Conservation (phyloP, 306 rosid genomes). For the Inga oerstediana region DNA sequence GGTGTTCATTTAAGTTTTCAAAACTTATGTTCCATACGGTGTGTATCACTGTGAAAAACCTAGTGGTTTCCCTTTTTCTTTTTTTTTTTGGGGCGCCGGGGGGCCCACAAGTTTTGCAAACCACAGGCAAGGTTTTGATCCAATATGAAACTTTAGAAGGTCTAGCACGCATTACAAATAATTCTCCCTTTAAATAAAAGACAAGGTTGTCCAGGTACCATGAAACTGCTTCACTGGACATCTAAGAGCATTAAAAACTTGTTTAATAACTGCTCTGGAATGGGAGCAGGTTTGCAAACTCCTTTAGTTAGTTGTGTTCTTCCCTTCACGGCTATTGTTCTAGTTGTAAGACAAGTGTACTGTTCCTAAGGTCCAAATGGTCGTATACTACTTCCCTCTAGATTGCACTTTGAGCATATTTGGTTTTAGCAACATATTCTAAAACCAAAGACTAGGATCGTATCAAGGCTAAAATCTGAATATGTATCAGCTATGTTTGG, state of each 20-base stretch:
- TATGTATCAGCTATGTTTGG: not conserved
- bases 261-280: not conserved
- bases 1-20: not conserved
- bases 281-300: not conserved
- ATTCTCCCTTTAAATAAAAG: not conserved
- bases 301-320: not conserved
- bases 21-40: not conserved
- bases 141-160: not conserved
- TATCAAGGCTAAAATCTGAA: slow-evolving; percentile 13
- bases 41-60: not conserved
- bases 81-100: too few relatives aligned
- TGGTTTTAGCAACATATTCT: slow-evolving; percentile 10
- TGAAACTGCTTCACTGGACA: not conserved
- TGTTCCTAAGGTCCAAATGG: not conserved
- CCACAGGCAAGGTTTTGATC: not conserved
- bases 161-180: not conserved
- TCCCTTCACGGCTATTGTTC: not conserved
- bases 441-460: not conserved
- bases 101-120: not conserved
- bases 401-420: slow-evolving; percentile 8
- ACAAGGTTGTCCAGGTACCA: not conserved
- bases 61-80: too few relatives aligned
- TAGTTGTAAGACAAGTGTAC: not conserved
- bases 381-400: not conserved
- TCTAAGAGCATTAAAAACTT: not conserved